Evolutionary conservation across 306 rosid species (phyloP).

Genomic region (Corylus americana): DNA sequence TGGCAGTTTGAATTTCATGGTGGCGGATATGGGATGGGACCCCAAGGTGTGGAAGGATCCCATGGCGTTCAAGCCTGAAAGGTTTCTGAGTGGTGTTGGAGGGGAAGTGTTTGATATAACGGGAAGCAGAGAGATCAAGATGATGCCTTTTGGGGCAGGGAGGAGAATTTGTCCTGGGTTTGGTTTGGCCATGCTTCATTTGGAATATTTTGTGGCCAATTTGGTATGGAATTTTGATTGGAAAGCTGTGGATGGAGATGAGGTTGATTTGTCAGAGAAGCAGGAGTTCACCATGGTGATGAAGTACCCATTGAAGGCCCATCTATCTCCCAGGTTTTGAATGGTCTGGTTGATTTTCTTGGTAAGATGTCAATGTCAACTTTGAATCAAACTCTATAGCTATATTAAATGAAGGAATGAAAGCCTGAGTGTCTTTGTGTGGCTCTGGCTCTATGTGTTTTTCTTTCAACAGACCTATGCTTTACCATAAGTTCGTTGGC

Average conservation of each 20-base stretch:
- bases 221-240: slow-evolving; percentile 22
- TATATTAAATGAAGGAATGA: too few species aligned
- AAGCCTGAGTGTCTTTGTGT: too few species aligned
- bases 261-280: slow-evolving; percentile 25
- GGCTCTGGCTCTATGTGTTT: too few species aligned
- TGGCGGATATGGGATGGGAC: slow-evolving; percentile 49
- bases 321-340: slow-evolving; percentile 3
- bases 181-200: slow-evolving; percentile 5
- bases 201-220: slow-evolving; percentile 15
- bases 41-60: slow-evolving; percentile 50
- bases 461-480: too few species aligned
- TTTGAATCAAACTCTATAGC: too few species aligned
- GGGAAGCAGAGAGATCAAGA: background rate
- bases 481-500: too few species aligned
- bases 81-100: slow-evolving; percentile 29
- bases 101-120: slow-evolving; percentile 3
- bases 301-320: slow-evolving; percentile 22
- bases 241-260: slow-evolving; percentile 10
- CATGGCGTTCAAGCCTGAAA: slow-evolving; percentile 45
- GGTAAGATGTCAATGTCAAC: too few species aligned
- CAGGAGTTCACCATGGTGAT: slow-evolving; percentile 17
- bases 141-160: slow-evolving; percentile 16
- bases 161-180: slow-evolving; percentile 14
- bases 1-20: slow-evolving; percentile 41
- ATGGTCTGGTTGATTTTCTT: background rate